Base-by-base conservation (phyloP, 768 basidiomycete genomes). In the Mycena albidolilacea region DNA sequence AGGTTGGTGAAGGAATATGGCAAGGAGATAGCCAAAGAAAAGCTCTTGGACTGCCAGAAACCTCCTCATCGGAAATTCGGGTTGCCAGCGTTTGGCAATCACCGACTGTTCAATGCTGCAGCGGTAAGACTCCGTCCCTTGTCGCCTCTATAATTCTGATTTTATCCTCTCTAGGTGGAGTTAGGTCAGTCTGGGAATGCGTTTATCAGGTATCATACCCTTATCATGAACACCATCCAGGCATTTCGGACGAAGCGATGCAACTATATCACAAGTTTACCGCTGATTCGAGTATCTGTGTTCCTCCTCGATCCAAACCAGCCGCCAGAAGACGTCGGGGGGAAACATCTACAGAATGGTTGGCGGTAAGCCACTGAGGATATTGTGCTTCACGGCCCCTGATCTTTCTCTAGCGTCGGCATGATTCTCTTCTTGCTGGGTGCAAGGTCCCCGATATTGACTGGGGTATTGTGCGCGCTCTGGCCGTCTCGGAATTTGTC, bases 401-500 rank as follows among this genome's bases (percentile, higher is more conserved):
- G 55, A 21, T 38, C 37, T 35, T 15, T 5, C 2, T 57, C 15
- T 30, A 73, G 63, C 69, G 73, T 23, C 61, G 65, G 15, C 44
- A 67, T 17, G 68, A 70, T 38, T 64, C 68, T 5, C 55, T 76
- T 10, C 54, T 73, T 3, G 15, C 21, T 30, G 75, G 75, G 5
- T 67, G 72, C 21, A 69, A 76, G 60, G 19, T 64, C 10, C 75
- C 75, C 3, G 69, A 73, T 35, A 55, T 73, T 37, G 69, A 76
- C 62, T 73, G 75, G 75, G 38, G 58, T 6, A 67, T 72, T 44
- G 66, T 59, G 41, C 71, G 72, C 14, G 72, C 69, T 9, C 41
- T 76, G 35, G 72, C 72, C 17, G 50, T 73, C 44, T 73, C 75
- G 0, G 75, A 76, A 55, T 64, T 76, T n/a, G 72, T 76, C 3